Evolutionary conservation across 441 rosid species (phyloP).

Genomic region (Bruguiera hainesii): DNA sequence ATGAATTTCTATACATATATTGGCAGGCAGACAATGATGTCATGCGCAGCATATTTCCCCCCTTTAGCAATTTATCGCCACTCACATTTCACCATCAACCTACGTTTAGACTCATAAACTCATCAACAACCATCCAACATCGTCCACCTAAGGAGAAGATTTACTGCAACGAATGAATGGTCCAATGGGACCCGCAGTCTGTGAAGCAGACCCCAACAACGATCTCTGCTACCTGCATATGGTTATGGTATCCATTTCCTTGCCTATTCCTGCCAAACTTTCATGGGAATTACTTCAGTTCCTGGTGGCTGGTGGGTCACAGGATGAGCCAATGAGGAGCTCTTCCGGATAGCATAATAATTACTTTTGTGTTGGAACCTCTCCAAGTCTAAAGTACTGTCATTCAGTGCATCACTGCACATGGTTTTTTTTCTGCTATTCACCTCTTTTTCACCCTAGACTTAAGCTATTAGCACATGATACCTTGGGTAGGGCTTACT

Average conservation of each 20-base stretch:
- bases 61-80: background rate
- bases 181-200: constrained; percentile 17
- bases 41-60: background rate
- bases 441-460: background rate
- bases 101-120: background rate
- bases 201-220: background rate
- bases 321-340: background rate
- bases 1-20: background rate
- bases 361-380: background rate
- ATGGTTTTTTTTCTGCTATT: constrained; percentile 18
- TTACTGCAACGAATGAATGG: constrained; percentile 12
- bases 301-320: background rate
- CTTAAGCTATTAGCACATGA: background rate
- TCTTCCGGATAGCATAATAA: constrained; percentile 1
- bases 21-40: background rate
- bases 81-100: background rate
- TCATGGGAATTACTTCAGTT: background rate
- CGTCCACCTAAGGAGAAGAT: background rate
- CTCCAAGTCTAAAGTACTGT: background rate
- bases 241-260: background rate
- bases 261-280: background rate
- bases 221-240: constrained; percentile 1
- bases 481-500: constrained; percentile 26
- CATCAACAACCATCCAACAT: background rate
- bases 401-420: constrained; percentile 25